Evolutionary conservation across 2,329 filamentous ascomycete genomes (phyloP), one percentile per base, ranked within the genome.

Genomic region (Aspergillus sp.): DNA sequence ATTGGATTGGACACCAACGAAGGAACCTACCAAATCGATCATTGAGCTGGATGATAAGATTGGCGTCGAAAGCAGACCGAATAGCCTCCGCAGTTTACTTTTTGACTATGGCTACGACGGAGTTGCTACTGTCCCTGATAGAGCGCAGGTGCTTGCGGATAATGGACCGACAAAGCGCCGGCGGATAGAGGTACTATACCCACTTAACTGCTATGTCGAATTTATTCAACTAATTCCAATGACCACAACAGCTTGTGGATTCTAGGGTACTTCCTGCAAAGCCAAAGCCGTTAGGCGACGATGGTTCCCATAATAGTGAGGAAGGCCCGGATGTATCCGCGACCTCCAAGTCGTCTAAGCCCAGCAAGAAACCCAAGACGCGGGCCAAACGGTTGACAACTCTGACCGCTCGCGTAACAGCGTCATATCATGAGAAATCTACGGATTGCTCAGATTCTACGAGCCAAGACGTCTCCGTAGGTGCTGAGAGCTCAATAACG

Each of bases 391-490:
- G 89, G 71, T 75, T 86, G 0, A 86, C 85, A 41, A 96, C 91
- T 0, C 87, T 96, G 56, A 96, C 91, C 0, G 89, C 86, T 41
- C 76, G 90, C 50, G 89, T 90, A 11, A 93, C 87, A 1, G 87
- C 89, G 12, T 85, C 86, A 4, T 95, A 93, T 68, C 71, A 76
- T 22, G 69, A 75, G 3, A 69, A 72, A 4, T 71, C 79, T 51
- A 30, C 64, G 45, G 62, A 69, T 30, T 30, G 54, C 11, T 55
- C 61, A 33, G 61, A 58, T 17, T 33, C 41, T 19, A 47, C 54
- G 13, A 58, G 57, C 1, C 58, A 64, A 27, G 48, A 52, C 5
- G 34, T 53, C 5, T 47, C 49, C 37, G 46, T 40, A 17, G 22
- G 54, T 4, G 22, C 34, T 8, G 59, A 61, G 33, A 49, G 15